Base-by-base conservation (phyloP, 805 yeast genomes). In the Cyberlindnera lachancei region DNA sequence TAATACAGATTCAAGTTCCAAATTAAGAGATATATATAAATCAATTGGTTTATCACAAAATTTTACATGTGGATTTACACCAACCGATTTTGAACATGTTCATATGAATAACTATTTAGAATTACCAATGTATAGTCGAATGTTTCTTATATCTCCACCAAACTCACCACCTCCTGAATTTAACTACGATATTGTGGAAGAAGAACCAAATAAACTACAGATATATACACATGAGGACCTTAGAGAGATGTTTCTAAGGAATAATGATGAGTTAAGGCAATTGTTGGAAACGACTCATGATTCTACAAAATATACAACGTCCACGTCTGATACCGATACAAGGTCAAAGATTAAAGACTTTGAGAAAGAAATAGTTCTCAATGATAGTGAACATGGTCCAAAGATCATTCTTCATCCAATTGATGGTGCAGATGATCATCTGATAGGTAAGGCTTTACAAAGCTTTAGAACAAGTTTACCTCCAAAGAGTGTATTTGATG, bases 121-220 rank as follows among this genome's bases (percentile, higher is more conserved):
- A 27, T 45, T 63, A 9, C 68, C 68, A 8, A 41, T 45, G 26
- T 41, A 53, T 25, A 44, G 51, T 7, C 47, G 55, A 30, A 36
- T 58, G 52, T 63, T 63, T 39, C 37, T 63, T 26, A 56, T 63
- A 6, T 61, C 67, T 1, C 68, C 68, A 6, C 67, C 67, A 13
- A 49, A 57, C 6, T 61, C 67, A 4, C 67, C 67, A 2, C 66
- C 68, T 5, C 59, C 61, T 4, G 68, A 46, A 15, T 63, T 63
- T 34, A 59, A 61, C 34, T 63, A 53, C 37, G 47, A 58, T 11
- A 48, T 45, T 24, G 50, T 52, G 17, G 68, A 63, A 36, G 67
- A 58, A 18, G 53, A 52, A 4, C 68, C 68, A 3, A 50, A 46
- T 18, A 50, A 44, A 27, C 36, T 38, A 16, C 54, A 49, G 35